These are phyloP conservation scores for Exobasidium rhododendri DNA, from an alignment of 1,284 basidiomycete species.

Conservation along the genomic window DNA sequence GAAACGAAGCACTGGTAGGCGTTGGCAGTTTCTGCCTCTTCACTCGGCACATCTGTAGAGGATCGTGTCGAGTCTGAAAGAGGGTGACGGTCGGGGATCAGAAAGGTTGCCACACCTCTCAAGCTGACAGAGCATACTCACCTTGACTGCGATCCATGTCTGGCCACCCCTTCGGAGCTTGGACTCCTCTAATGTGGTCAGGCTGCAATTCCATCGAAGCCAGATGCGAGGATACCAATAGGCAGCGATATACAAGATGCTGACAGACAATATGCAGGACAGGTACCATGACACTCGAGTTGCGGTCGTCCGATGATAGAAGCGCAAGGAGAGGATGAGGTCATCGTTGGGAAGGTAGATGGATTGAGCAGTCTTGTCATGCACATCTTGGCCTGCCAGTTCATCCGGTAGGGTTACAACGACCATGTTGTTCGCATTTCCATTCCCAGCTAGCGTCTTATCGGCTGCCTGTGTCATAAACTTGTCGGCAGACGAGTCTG, in stretches of 20 bases:
- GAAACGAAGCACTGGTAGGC: not conserved
- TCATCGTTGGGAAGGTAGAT: slow-evolving; percentile 34
- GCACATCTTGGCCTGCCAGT: slow-evolving; percentile 9
- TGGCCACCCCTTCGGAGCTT: too few species aligned
- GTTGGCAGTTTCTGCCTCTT: slow-evolving; percentile 1
- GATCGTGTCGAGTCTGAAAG: slow-evolving; percentile 14
- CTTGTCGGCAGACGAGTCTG: not conserved
- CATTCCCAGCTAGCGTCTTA: slow-evolving; percentile 11
- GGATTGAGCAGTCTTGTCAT: slow-evolving; percentile 11
- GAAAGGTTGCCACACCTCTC: too few species aligned
- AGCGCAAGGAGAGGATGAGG: slow-evolving; percentile 28
- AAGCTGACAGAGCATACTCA: too few species aligned
- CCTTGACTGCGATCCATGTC: too few species aligned
- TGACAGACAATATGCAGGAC: too few species aligned
- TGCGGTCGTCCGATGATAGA: slow-evolving; percentile 21
- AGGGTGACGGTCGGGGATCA: too few species aligned
- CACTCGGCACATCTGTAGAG: not conserved
- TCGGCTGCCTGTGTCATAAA: not conserved
- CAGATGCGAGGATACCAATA: too few species aligned
- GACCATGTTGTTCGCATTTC: too few species aligned
- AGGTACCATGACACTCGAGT: slow-evolving; percentile 26
- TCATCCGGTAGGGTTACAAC: too few species aligned
- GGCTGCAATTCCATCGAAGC: too few species aligned
- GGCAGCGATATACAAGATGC: too few species aligned
- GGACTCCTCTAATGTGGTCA: too few species aligned